Percentiles rank a stretch among this genome's conserved stretches.
phyloP scores from a whole-genome alignment of 2,329 filamentous ascomycete species.

The Pseudogymnoascus sp. region DNA sequence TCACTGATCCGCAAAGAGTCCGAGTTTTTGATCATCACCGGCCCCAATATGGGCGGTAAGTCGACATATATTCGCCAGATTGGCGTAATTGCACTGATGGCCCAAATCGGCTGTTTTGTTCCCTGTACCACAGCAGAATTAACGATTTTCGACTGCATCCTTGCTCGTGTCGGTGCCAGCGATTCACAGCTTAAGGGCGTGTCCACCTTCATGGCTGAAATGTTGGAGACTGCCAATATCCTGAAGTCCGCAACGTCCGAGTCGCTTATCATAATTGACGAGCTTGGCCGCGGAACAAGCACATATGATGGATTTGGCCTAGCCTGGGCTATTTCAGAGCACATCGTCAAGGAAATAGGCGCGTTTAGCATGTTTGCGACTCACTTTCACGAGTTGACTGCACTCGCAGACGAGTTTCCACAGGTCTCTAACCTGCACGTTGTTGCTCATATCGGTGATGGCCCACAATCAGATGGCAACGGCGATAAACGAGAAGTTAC shows the following conservation, averaged over 20 bases:
- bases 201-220: conserved; percentile 98
- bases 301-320: conserved; percentile 98
- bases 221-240: conserved; percentile 98
- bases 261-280: conserved; percentile 96
- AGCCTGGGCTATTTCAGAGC: conserved; percentile 98
- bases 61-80: conserved; percentile 97
- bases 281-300: conserved; percentile 89
- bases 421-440: conserved; percentile 93
- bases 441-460: conserved; percentile 69
- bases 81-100: conserved; percentile 93
- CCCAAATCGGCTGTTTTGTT: conserved; percentile 92
- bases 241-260: conserved; percentile 93
- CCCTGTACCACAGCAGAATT: conserved; percentile 84
- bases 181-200: conserved; percentile 97
- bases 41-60: conserved; percentile 98
- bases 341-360: conserved; percentile 90
- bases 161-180: conserved; percentile 88
- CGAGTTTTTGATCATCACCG: conserved; percentile 92
- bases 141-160: conserved; percentile 92
- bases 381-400: conserved; percentile 96
- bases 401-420: conserved; percentile 74
- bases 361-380: conserved; percentile 94
- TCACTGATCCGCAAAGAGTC: conserved; percentile 67
- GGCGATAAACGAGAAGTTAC: conserved; percentile 73
- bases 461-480: conserved; percentile 24